Conservation (phyloP, 2,329 filamentous ascomycete species). For the Penicillium psychrosexuale region DNA sequence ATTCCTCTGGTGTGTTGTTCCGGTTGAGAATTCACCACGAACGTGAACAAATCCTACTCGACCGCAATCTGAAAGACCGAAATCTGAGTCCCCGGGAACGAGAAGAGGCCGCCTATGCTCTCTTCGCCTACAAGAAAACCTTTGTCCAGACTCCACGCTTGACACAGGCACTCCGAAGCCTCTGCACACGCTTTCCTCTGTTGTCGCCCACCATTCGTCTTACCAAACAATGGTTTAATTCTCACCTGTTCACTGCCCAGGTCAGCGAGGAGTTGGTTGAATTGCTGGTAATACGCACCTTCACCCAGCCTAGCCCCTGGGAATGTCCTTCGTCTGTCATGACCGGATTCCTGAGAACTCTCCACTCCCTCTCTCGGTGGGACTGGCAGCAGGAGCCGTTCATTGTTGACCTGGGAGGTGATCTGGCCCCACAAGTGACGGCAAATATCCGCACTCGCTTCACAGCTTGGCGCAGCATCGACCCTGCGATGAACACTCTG, state of each 20-base stretch:
- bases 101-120: constrained; percentile 65
- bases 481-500: constrained; percentile 81
- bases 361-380: constrained; percentile 80
- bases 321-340: constrained; percentile 69
- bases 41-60: constrained; percentile 74
- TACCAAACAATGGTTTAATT: constrained; percentile 83
- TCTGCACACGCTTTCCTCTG: constrained; percentile 74
- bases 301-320: constrained; percentile 81
- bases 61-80: constrained; percentile 74
- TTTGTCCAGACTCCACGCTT: constrained; percentile 74
- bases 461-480: constrained; percentile 79
- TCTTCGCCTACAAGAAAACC: constrained; percentile 67
- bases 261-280: constrained; percentile 80
- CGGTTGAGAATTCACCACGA: constrained; percentile 87
- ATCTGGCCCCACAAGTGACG: constrained; percentile 61
- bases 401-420: constrained; percentile 68
- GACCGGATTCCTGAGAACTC: constrained; percentile 75
- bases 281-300: constrained; percentile 72
- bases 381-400: constrained; percentile 86
- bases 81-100: constrained; percentile 61
- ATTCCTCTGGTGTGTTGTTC: constrained; percentile 69
- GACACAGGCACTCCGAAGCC: constrained; percentile 74
- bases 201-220: constrained; percentile 80
- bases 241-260: constrained; percentile 74
- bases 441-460: constrained; percentile 67